These are phyloP conservation scores for Discostella stelligeroides DNA, from an alignment of 108 stramenopile species.

Conservation along the genomic window DNA sequence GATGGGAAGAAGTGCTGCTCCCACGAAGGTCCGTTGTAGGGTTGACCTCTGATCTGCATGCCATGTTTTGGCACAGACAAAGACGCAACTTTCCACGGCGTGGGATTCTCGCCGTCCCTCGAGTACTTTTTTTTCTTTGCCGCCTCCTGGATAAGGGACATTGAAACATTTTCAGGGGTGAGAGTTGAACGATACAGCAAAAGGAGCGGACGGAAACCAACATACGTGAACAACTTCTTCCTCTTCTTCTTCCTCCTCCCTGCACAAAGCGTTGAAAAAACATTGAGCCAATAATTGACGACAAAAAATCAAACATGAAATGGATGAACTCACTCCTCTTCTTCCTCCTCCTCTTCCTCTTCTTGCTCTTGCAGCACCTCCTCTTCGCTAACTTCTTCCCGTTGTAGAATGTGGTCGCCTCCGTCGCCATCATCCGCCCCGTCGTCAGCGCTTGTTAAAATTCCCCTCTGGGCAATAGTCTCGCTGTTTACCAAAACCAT, in stretches of 20 bases:
- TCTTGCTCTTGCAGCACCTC: constrained; percentile 97
- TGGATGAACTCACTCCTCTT: background rate
- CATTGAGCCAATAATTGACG: constrained; percentile 9
- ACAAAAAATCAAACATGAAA: background rate
- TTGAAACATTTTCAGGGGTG: constrained; percentile 37
- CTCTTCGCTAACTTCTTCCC: constrained; percentile 96
- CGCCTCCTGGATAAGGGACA: constrained; percentile 81
- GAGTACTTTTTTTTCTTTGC: constrained; percentile 96
- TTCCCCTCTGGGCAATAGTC: constrained; percentile 66
- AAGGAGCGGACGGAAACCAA: constrained; percentile 8
- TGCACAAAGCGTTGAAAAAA: constrained; percentile 22
- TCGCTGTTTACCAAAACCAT: constrained; percentile 93
- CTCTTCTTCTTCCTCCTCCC: constrained; percentile 95
- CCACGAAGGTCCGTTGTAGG: constrained; percentile 50
- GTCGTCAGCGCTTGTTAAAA: constrained; percentile 60
- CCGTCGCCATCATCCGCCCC: constrained; percentile 86
- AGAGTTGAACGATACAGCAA: background rate
- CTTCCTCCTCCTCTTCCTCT: constrained; percentile 81
- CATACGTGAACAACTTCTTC: constrained; percentile 57
- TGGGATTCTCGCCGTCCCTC: constrained; percentile 94
- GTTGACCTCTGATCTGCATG: constrained; percentile 33
- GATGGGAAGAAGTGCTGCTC: constrained; percentile 94
- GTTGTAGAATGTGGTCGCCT: constrained; percentile 79
- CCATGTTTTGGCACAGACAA: constrained; percentile 67
- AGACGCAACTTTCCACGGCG: constrained; percentile 88